Base-by-base conservation (phyloP, 345 rosid genomes). In the Pelargonium nanum region DNA sequence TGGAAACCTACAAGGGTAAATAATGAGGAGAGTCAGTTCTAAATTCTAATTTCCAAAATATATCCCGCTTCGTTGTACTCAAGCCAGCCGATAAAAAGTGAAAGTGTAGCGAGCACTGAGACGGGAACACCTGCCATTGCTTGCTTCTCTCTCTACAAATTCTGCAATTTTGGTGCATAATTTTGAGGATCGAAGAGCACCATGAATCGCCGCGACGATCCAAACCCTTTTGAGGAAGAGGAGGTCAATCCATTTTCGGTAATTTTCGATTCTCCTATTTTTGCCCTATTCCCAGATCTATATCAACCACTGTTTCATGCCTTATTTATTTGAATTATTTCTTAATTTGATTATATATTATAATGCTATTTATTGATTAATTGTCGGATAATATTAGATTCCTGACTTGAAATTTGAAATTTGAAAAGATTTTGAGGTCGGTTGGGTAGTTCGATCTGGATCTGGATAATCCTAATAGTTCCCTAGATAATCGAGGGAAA, bases 201-300 rank as follows among this genome's bases (percentile, higher is more conserved):
- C 6, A 92, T 89, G 98, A 83, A 85, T 76, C 97, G 93, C 59
- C 85, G 75, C 80, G 75, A 74, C 68, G 98, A 92, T 64, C 95
- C 95, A 30, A 92, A 89, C 54, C 96, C 98, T 12, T 87, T 92
- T 70, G 96, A 92, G 32, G 98, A 92, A 63, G 94, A 92, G 63
- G 83, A 80, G 74, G 89, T 89, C 81, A 89, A 92, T 89, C 98
- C 97, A 3, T 92, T 92, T 70, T 92, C 98, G 79, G 98, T 92
- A 82, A 56, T 53, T 21, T 12, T 6, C 32, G 1, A 19, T 62
- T 55, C 53, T 53, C 26, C 23, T 23, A 60, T 57, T 52, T 15
- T 45, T 55, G 55, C 5, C 53, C 44, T 7, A 52, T 53, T 40
- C 21, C 62, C 78, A 60, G 74, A 78, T 80, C 83, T 72, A 66